phyloP scores from a whole-genome alignment of 1,284 basidiomycete genomes.

The Ustilago nuda region DNA sequence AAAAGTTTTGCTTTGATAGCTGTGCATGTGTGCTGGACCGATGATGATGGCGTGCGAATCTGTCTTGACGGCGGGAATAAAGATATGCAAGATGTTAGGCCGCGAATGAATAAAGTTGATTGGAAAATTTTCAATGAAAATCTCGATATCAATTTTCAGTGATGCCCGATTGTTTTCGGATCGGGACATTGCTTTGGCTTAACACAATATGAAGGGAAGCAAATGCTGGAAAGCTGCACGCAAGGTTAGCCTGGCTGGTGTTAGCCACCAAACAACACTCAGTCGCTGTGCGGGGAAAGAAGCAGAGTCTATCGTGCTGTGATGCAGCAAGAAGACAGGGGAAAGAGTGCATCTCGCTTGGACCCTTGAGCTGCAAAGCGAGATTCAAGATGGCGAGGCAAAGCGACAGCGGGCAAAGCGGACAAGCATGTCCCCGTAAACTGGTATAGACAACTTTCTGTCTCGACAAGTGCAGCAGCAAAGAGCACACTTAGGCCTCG shows the following conservation, averaged over 20 bases:
- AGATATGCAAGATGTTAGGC: background rate
- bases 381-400: background rate
- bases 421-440: background rate
- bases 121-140: too few species aligned
- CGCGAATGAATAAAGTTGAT: background rate
- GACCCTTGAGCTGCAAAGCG: slow-evolving; percentile 2
- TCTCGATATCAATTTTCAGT: too few species aligned
- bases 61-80: background rate
- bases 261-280: too few species aligned
- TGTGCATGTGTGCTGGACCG: background rate
- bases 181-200: too few species aligned
- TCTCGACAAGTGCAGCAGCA: background rate
- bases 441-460: too few species aligned
- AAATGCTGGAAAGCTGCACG: too few species aligned
- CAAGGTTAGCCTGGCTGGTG: too few species aligned
- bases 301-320: background rate
- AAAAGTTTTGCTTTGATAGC: slow-evolving; percentile 1
- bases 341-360: slow-evolving; percentile 20
- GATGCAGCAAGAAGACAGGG: background rate
- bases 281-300: background rate
- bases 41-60: background rate
- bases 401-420: slow-evolving; percentile 5
- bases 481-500: background rate
- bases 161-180: too few species aligned
- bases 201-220: too few species aligned